Conservation (phyloP, 768 basidiomycete genomes). For the Lentinus tigrinus region DNA sequence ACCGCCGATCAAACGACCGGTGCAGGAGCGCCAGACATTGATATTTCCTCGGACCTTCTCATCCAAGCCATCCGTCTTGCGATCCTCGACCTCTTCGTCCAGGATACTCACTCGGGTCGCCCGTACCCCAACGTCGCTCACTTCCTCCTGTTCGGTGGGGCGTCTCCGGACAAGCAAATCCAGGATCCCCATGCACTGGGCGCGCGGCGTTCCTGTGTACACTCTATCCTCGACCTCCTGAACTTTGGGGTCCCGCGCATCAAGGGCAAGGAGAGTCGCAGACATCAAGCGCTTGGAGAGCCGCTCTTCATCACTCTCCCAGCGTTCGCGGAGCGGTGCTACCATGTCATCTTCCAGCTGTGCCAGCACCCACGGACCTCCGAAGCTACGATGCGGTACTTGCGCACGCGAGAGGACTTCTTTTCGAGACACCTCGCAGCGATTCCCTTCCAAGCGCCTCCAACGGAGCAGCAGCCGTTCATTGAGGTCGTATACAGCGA, state of each 20-base stretch:
- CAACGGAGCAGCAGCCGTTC: slow-evolving; percentile 45
- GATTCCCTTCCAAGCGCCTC: slow-evolving; percentile 65
- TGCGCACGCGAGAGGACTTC: slow-evolving; percentile 86
- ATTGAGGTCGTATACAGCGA: slow-evolving; percentile 71
- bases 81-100: slow-evolving; percentile 79
- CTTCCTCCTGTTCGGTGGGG: slow-evolving; percentile 76
- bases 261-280: slow-evolving; percentile 40
- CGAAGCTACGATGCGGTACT: slow-evolving; percentile 77
- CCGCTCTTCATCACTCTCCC: slow-evolving; percentile 70
- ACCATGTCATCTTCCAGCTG: slow-evolving; percentile 79
- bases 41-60: slow-evolving; percentile 44
- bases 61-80: slow-evolving; percentile 73
- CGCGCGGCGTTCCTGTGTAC: slow-evolving; percentile 68
- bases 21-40: slow-evolving; percentile 66
- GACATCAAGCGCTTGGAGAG: slow-evolving; percentile 30
- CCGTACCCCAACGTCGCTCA: slow-evolving; percentile 85
- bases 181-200: slow-evolving; percentile 79
- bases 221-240: slow-evolving; percentile 77
- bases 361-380: slow-evolving; percentile 86
- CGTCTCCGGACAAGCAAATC: slow-evolving; percentile 59
- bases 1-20: slow-evolving; percentile 64
- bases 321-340: slow-evolving; percentile 80
- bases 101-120: slow-evolving; percentile 61
- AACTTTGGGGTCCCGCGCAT: slow-evolving; percentile 68
- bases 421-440: slow-evolving; percentile 81